Evolutionary conservation across 2,329 filamentous ascomycete genomes (phyloP).

Genomic region (Magnaporthiopsis incrustans): DNA sequence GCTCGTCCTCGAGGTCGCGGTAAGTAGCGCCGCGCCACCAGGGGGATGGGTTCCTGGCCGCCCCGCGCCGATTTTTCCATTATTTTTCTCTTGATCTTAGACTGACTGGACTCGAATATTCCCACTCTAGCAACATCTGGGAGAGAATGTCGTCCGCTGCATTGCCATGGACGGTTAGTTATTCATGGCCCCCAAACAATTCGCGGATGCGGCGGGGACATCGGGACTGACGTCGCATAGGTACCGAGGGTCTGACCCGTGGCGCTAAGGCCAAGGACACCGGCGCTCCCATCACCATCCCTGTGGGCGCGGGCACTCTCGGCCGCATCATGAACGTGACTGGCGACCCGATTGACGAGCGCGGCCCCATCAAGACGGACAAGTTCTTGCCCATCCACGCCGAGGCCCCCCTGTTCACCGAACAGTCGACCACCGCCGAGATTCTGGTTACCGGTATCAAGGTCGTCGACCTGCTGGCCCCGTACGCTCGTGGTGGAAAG

Average conservation of each 20-base stretch:
- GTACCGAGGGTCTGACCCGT: conserved; percentile 99
- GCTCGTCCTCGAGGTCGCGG: conserved; percentile 91
- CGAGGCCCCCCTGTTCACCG: conserved; percentile 83
- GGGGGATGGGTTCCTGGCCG: neutral
- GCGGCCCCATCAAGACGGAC: conserved; percentile 91
- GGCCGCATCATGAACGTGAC: conserved; percentile 99
- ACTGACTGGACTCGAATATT: conserved; percentile 11
- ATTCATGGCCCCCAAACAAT: conserved; percentile 13
- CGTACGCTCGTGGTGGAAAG: conserved; percentile 99
- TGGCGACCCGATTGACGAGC: conserved; percentile 99
- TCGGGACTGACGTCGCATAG: conserved; percentile 31
- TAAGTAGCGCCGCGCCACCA: conserved; percentile 38
- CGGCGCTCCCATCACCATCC: conserved; percentile 90
- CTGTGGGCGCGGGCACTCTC: conserved; percentile 86
- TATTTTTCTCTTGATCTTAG: conserved; percentile 9
- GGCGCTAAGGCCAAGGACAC: conserved; percentile 80
- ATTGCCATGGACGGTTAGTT: conserved; percentile 99
- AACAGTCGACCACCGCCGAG: conserved; percentile 95
- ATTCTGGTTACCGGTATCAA: conserved; percentile 99
- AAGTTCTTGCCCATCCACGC: conserved; percentile 88
- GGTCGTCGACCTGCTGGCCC: conserved; percentile 97
- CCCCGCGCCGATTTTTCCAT: neutral
- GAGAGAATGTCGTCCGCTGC: conserved; percentile 97
- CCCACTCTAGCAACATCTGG: conserved; percentile 81
- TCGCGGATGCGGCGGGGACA: neutral